Evolutionary conservation across 1,284 basidiomycete species (phyloP).

Genomic region (Cystobasidium sp.): DNA sequence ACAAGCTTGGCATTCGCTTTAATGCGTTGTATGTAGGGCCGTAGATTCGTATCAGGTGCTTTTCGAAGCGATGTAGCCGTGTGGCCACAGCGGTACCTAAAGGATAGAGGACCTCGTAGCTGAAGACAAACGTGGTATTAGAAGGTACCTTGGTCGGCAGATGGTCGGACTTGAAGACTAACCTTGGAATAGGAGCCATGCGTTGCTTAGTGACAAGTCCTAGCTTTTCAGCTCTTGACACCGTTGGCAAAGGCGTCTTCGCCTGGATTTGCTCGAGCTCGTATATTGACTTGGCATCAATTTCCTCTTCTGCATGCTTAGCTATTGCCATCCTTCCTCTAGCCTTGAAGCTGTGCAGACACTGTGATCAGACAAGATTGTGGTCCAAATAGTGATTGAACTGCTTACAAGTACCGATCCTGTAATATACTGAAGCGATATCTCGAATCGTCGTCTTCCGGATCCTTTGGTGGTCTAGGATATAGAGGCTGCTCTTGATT

Average conservation of each 20-base stretch:
- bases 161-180: not conserved
- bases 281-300: conserved; percentile 8
- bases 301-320: conserved; percentile 23
- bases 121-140: not conserved
- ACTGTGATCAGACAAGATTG: not conserved
- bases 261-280: conserved; percentile 17
- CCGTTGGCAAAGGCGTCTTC: conserved; percentile 11
- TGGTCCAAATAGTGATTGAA: not conserved
- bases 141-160: not conserved
- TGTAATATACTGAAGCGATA: conserved; percentile 29
- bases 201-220: conserved; percentile 8
- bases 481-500: conserved; percentile 1
- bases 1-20: conserved; percentile 29
- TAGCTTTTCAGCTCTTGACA: conserved; percentile 20
- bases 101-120: conserved; percentile 29
- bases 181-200: conserved; percentile 11
- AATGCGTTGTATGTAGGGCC: conserved; percentile 30
- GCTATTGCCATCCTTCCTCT: conserved; percentile 22
- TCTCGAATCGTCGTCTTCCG: conserved; percentile 21
- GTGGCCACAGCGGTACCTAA: conserved; percentile 10
- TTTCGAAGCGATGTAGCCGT: conserved; percentile 29
- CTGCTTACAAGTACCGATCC: conserved; percentile 29
- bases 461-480: conserved; percentile 1
- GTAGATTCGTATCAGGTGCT: conserved; percentile 39
- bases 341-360: conserved; percentile 24